These are phyloP conservation scores for Aspergillus melleus DNA, from an alignment of 2,329 filamentous ascomycete genomes.

Conservation along the genomic window DNA sequence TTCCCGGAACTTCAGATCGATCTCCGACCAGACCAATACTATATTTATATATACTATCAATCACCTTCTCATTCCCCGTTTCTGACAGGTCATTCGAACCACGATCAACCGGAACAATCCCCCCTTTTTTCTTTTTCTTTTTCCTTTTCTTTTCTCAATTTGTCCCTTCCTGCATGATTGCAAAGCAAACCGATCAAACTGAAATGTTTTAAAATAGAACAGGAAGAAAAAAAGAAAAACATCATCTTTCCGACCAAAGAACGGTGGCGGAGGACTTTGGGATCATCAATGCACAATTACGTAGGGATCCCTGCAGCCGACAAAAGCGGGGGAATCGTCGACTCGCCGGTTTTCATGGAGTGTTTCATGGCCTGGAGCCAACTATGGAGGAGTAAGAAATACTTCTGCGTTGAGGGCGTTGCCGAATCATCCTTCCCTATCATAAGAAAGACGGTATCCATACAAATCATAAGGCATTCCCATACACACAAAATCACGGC, in stretches of 20 bases:
- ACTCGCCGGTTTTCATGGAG: background rate
- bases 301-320: conserved; percentile 9
- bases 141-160: background rate
- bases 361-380: background rate
- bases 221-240: conserved; percentile 6
- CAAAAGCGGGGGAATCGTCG: conserved; percentile 12
- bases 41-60: too few relatives aligned
- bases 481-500: conserved; percentile 9
- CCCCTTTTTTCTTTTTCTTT: background rate
- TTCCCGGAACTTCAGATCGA: too few relatives aligned
- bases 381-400: background rate
- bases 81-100: background rate
- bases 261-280: conserved; percentile 4
- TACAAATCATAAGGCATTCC: conserved; percentile 12
- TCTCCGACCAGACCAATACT: too few relatives aligned
- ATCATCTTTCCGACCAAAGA: background rate
- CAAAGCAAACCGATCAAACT: background rate
- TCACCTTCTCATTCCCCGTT: background rate
- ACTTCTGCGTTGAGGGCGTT: background rate
- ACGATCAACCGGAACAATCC: background rate
- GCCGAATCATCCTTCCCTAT: conserved; percentile 7
- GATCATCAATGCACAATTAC: conserved; percentile 11
- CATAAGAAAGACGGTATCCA: conserved; percentile 11
- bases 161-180: background rate
- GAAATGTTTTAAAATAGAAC: conserved; percentile 10